Evolutionary conservation across 495 filamentous ascomycete species (phyloP), one percentile per base, ranked within the genome.

Genomic region (Penicillium paradoxum): DNA sequence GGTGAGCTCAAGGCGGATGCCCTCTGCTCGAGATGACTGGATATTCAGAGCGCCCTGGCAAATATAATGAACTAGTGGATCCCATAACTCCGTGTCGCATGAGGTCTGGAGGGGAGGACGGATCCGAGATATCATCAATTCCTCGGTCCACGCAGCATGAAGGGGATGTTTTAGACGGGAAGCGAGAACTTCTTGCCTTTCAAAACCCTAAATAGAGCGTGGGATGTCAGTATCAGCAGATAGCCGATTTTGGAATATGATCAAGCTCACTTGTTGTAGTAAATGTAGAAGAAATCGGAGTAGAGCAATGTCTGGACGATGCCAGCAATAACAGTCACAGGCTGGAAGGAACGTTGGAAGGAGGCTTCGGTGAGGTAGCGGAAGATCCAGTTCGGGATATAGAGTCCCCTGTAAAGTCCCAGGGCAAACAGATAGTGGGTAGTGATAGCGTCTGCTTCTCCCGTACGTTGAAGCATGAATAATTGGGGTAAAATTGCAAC

Each of bases 271-370:
- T 95, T 96, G 38, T 86, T 96, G 69, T 96, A 98, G 72, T 98
- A 98, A 56, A 98, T 96, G 78, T 89, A 98, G 79, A 98, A 98
- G 76, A 98, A 98, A 73, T 98, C 93, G 47, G 89, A 95, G 73
- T 98, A 98, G 46, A 97, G 78, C 24, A 97, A 69, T 17, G 93
- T 97, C 78, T 98, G 93, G 53, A 96, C 75, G 25, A 96, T 79
- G 9, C 93, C 93, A 8, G 93, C 93, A 33, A 90, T 53, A 38
- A 95, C 84, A 2, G 91, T 84, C 59, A 96, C 91, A 43, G 80
- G 81, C 68, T 97, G 91, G 52, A 85, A 82, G 2, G 61, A 73
- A 85, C 82, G 27, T 74, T 73, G 60, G 51, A 64, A 66, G 36
- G 54, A 41, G 11, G 51, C 21, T 67, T 93, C 90, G 37, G 79